A percentile compares a stretch with the other conserved stretches of the same genome.
Evolutionary conservation across 1,284 basidiomycete species (phyloP).

Genomic region (Malassezia arunalokei): DNA sequence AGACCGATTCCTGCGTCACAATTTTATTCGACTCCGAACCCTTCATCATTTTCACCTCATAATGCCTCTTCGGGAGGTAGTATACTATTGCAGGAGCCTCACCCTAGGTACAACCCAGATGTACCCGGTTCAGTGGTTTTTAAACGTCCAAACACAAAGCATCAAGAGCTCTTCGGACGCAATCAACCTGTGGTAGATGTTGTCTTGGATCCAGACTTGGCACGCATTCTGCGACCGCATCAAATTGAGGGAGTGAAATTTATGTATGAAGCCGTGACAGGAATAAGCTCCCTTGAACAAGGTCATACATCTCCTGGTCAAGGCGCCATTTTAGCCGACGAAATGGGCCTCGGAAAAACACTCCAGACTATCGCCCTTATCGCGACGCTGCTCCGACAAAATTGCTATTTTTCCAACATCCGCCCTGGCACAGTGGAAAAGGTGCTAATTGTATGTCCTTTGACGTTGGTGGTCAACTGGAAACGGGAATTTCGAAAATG

Average conservation of each 20-base stretch:
- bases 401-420: conserved; percentile 35
- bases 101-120: conserved; percentile 25
- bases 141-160: conserved; percentile 61
- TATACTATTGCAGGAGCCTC: conserved; percentile 2
- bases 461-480: conserved; percentile 91
- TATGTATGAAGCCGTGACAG: conserved; percentile 85
- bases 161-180: conserved; percentile 57
- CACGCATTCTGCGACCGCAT: conserved; percentile 84
- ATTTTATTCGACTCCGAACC: conserved; percentile 7
- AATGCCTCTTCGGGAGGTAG: background rate
- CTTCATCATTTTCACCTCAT: background rate
- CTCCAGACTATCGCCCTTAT: conserved; percentile 42
- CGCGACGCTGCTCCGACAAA: conserved; percentile 34
- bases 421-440: conserved; percentile 28
- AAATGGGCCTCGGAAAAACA: conserved; percentile 52
- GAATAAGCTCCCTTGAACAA: conserved; percentile 52
- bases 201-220: conserved; percentile 79
- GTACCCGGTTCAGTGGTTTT: conserved; percentile 65
- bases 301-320: conserved; percentile 56
- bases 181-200: conserved; percentile 50
- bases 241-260: conserved; percentile 99
- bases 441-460: conserved; percentile 71
- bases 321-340: conserved; percentile 77
- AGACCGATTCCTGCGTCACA: conserved; percentile 8
- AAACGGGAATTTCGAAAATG: conserved; percentile 89